phyloP scores from a whole-genome alignment of 176 grass and related monocot genomes.

The Lolium perenne region DNA sequence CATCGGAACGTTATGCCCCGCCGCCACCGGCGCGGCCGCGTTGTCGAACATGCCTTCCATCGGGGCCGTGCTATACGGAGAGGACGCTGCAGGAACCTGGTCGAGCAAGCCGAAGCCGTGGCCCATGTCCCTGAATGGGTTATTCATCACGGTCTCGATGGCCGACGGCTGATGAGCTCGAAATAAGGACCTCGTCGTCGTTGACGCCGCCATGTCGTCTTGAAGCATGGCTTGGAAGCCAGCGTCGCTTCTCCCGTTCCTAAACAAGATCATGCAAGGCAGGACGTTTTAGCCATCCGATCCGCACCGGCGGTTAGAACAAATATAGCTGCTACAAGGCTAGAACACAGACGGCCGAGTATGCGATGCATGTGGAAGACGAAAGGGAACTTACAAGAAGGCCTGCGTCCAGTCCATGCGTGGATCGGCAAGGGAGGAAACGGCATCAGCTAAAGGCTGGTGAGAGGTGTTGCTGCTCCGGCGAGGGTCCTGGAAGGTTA shows the following conservation, averaged over 20 bases:
- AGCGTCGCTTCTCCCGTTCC: constrained; percentile 56
- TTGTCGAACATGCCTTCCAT: constrained; percentile 32
- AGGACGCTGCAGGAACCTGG: constrained; percentile 21
- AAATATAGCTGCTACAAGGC: neutral
- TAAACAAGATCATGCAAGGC: constrained; percentile 12
- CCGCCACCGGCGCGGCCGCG: neutral
- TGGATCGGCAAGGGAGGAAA: constrained; percentile 46
- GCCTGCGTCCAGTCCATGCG: constrained; percentile 59
- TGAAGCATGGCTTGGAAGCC: constrained; percentile 54
- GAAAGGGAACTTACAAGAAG: constrained; percentile 54
- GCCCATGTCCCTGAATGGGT: constrained; percentile 41
- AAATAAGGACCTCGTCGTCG: neutral
- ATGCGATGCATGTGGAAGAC: neutral
- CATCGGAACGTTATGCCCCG: neutral
- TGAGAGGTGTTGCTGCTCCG: constrained; percentile 27
- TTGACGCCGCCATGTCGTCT: constrained; percentile 37
- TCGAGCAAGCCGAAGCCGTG: constrained; percentile 40
- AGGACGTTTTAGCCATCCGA: neutral
- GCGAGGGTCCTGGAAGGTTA: constrained; percentile 57
- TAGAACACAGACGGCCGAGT: neutral
- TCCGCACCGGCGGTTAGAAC: neutral
- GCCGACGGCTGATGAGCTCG: constrained; percentile 20
- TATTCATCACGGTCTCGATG: constrained; percentile 23
- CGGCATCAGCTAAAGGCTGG: constrained; percentile 52
- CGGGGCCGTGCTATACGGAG: constrained; percentile 10